Evolutionary conservation across 768 basidiomycete species (phyloP), one percentile per base, ranked within the genome.

Genomic region (Naematelia aurantialba): DNA sequence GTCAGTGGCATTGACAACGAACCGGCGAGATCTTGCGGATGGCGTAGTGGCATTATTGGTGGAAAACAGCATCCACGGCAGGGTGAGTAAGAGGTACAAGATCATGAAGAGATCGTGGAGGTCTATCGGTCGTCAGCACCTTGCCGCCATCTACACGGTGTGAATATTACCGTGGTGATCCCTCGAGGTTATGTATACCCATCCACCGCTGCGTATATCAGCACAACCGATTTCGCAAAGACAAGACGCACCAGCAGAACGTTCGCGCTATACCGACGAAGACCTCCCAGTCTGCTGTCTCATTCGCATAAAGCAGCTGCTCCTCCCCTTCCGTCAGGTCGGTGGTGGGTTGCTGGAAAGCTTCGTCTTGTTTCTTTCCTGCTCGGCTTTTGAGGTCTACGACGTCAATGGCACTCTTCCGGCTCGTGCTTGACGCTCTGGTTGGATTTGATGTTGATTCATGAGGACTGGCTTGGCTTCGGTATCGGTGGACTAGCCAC

Each of bases 51-150:
- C 87, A 55, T 82, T 82, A 17, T 78, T 65, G 22, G 85, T 84
- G 8, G 85, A 82, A 25, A 89, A 84, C 24, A 85, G 65, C 91
- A 93, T 94, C 90, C 90, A 94, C 2, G 91, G 91, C 2, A 91
- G 68, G 68, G 89, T 91, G 73, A 85, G 83, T 2, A 89, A 80
- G 61, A 94, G 88, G 71, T 93, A 94, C 52, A 82, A 75, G 59
- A 93, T 85, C 91, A 94, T 94, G 72, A 86, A 84, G 34, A 91
- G 77, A 72, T 94, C 91, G 77, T 94, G 91, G 13, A 81, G 80
- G 68, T 88, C 87, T 76, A 55, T 1, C 13, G 0, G 19, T 52
- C 46, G 42, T 52, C 45, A 42, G 34, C 39, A 21, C 30, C 8
- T 14, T 52, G n/a, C 34, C 2, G 45, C 24, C 22, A 17, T 45